A percentile compares a stretch with the other conserved stretches of the same genome.
Evolutionary conservation across 202 grass and related monocot genomes (phyloP).

Genomic region (Zoysia matrella): DNA sequence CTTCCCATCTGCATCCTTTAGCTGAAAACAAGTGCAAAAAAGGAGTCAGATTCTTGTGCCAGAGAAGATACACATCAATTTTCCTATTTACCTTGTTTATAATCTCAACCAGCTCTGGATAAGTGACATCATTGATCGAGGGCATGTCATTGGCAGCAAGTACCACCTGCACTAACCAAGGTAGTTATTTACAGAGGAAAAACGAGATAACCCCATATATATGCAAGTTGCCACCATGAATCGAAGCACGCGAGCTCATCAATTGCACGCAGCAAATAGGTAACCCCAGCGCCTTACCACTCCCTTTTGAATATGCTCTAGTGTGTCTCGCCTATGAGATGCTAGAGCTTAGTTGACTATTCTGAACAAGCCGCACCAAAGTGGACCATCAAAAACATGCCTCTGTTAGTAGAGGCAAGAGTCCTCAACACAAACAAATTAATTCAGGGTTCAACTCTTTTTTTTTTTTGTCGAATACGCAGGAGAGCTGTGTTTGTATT

Average conservation of each 20-base stretch:
- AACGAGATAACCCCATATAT: neutral
- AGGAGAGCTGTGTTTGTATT: too few species aligned
- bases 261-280: neutral
- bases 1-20: constrained; percentile 90
- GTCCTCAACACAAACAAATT: neutral
- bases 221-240: neutral
- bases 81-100: constrained; percentile 69
- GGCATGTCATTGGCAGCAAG: constrained; percentile 97
- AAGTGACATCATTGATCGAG: constrained; percentile 93
- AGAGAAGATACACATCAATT: constrained; percentile 2
- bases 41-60: constrained; percentile 28
- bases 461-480: neutral
- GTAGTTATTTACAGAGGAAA: neutral
- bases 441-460: neutral
- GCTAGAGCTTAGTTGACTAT: neutral
- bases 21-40: constrained; percentile 52
- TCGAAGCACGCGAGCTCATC: neutral
- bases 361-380: neutral
- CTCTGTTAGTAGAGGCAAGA: neutral
- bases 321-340: neutral
- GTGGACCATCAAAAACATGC: neutral
- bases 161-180: constrained; percentile 69
- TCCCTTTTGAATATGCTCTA: neutral
- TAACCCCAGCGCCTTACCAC: neutral
- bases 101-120: constrained; percentile 83